Evolutionary conservation across 768 basidiomycete genomes (phyloP).

Genomic region (Agrocybe chaxingu): DNA sequence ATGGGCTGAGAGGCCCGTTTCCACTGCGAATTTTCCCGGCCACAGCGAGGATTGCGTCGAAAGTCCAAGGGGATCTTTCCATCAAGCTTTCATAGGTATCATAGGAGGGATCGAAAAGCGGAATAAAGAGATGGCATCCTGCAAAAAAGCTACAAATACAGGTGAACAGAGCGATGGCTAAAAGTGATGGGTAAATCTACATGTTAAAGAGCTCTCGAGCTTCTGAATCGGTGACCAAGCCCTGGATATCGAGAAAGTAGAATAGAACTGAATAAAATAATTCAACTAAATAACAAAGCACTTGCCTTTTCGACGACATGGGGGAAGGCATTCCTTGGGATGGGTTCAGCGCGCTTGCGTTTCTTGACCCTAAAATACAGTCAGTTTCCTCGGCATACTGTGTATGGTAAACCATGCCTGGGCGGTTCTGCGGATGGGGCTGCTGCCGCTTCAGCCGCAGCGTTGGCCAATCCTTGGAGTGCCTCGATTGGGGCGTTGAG

Average conservation of each 20-base stretch:
- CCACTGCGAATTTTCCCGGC: conserved; percentile 91
- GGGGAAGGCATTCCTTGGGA: conserved; percentile 81
- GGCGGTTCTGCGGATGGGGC: conserved; percentile 64
- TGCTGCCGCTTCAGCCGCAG: conserved; percentile 90
- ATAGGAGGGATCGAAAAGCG: conserved; percentile 88
- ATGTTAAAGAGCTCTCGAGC: conserved; percentile 91
- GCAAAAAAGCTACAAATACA: conserved; percentile 78
- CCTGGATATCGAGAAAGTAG: conserved; percentile 36
- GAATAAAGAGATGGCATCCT: conserved; percentile 95
- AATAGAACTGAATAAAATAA: conserved; percentile 4
- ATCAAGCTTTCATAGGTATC: conserved; percentile 91
- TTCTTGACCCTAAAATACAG: conserved; percentile 62
- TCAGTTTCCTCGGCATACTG: conserved; percentile 4
- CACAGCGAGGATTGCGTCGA: conserved; percentile 89
- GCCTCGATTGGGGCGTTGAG: conserved; percentile 94
- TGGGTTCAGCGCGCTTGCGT: conserved; percentile 80
- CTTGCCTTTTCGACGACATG: conserved; percentile 84
- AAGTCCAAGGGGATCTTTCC: conserved; percentile 94
- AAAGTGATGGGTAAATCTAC: conserved; percentile 42
- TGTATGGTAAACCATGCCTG: conserved; percentile 39
- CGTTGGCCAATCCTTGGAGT: conserved; percentile 90
- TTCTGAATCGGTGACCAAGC: conserved; percentile 80
- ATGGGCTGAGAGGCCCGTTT: conserved; percentile 77
- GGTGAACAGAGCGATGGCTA: conserved; percentile 33
- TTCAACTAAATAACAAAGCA: conserved; percentile 6